Conservation (phyloP, 176 grass and related monocot species). For the Cocos nucifera region DNA sequence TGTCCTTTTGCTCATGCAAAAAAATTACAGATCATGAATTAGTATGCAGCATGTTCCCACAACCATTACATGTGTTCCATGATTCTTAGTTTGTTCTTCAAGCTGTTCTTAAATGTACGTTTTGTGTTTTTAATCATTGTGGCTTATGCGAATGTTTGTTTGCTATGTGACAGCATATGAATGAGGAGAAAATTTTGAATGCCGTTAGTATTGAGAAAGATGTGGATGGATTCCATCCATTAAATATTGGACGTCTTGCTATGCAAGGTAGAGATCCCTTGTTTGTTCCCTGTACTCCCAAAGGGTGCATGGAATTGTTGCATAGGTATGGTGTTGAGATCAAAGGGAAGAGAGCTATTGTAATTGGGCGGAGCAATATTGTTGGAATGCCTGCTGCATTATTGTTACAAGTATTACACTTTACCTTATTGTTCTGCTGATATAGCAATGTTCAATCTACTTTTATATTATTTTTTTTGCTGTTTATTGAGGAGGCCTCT, state of each 20-base stretch:
- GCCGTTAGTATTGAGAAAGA: constrained; percentile 87
- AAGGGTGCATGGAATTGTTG: constrained; percentile 94
- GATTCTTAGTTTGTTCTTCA: too few species aligned
- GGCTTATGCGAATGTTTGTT: too few species aligned
- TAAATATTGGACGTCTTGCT: constrained; percentile 89
- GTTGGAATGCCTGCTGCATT: constrained; percentile 89
- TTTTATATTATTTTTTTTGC: background rate
- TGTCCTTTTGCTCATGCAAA: too few species aligned
- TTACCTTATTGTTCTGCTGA: constrained; percentile 6
- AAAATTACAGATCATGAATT: too few species aligned
- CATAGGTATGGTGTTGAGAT: constrained; percentile 68
- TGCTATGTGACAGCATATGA: constrained; percentile 66
- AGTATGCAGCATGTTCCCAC: too few species aligned
- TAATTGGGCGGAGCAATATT: constrained; percentile 90
- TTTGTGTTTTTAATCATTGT: too few species aligned
- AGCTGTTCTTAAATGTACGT: too few species aligned
- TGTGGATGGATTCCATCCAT: constrained; percentile 86
- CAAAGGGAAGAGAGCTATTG: constrained; percentile 81
- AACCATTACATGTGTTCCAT: too few species aligned
- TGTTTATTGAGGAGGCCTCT: too few species aligned
- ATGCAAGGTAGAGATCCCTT: constrained; percentile 91
- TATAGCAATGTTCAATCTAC: background rate
- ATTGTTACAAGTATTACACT: constrained; percentile 58
- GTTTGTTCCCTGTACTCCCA: constrained; percentile 97
- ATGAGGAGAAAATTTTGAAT: constrained; percentile 82